phyloP scores from a whole-genome alignment of 495 filamentous ascomycete genomes.

The Penicillium soppii region DNA sequence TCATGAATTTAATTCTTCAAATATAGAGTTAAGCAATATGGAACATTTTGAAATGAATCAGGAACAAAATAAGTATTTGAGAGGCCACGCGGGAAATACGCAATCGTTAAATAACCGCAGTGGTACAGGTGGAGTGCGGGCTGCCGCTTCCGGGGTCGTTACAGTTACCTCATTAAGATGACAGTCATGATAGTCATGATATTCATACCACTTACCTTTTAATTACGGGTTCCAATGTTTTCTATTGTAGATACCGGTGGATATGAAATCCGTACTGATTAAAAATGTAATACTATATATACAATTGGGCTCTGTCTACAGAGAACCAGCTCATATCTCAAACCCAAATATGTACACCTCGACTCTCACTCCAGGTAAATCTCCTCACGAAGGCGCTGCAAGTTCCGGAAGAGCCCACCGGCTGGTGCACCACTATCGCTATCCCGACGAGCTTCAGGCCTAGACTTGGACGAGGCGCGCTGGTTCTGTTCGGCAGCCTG shows the following conservation, averaged over 20 bases:
- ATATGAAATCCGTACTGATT: background rate
- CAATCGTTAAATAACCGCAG: constrained; percentile 12
- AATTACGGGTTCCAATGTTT: too few species aligned
- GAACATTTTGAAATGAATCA: constrained; percentile 14
- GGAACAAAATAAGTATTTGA: constrained; percentile 1
- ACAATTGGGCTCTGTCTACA: background rate
- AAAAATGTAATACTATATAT: background rate
- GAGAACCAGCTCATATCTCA: constrained; percentile 3
- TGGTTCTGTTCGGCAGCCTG: constrained; percentile 41
- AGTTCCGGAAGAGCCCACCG: constrained; percentile 75
- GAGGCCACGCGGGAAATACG: constrained; percentile 25
- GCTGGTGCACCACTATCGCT: constrained; percentile 50
- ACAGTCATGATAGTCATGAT: too few species aligned
- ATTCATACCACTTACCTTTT: too few species aligned
- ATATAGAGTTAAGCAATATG: background rate
- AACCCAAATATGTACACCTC: background rate
- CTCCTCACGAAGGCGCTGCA: constrained; percentile 76
- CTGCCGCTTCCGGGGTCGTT: constrained; percentile 13
- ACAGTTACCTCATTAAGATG: background rate
- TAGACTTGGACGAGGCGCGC: constrained; percentile 17
- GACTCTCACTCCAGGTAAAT: constrained; percentile 54
- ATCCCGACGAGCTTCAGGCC: constrained; percentile 30
- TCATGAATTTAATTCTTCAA: constrained; percentile 11
- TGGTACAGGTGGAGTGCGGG: constrained; percentile 13
- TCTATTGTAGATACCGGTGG: too few species aligned